A percentile compares a stretch with the other conserved stretches of the same genome.
Conservation (phyloP, 1,284 basidiomycete genomes). For the Tilletia setariae region DNA sequence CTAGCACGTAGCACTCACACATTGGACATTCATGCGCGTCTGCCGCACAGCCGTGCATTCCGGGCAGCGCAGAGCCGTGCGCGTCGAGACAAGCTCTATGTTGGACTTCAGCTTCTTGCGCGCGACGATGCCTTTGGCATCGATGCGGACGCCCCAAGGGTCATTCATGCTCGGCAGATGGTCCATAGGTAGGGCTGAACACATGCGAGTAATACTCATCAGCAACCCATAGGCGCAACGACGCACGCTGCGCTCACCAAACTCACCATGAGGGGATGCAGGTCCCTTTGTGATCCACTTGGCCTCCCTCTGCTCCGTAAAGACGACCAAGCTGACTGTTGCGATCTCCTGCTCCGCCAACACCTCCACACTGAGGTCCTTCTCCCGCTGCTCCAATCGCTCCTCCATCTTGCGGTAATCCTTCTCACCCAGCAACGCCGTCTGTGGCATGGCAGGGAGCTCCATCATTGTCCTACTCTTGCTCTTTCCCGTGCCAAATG, state of each 20-base stretch:
- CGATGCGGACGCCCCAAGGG: conserved; percentile 27
- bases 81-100: conserved; percentile 23
- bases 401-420: conserved; percentile 21
- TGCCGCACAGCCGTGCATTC: conserved; percentile 20
- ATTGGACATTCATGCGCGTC: conserved; percentile 12
- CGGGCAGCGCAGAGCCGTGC: conserved; percentile 22
- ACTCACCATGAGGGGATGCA: conserved; percentile 20
- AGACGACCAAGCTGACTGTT: conserved; percentile 21
- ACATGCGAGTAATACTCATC: not conserved
- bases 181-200: not conserved
- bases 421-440: conserved; percentile 20
- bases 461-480: conserved; percentile 13
- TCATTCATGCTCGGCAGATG: conserved; percentile 23
- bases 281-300: conserved; percentile 23
- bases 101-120: conserved; percentile 29
- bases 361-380: conserved; percentile 27
- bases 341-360: conserved; percentile 24
- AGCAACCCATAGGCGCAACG: not conserved
- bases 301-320: conserved; percentile 26
- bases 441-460: not conserved
- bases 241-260: not conserved
- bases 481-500: not conserved
- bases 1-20: not conserved
- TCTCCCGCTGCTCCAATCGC: conserved; percentile 23
- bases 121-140: conserved; percentile 27